Evolutionary conservation across 2,329 filamentous ascomycete species (phyloP), one percentile per base, ranked within the genome.

Genomic region (Alternaria ethzedia): DNA sequence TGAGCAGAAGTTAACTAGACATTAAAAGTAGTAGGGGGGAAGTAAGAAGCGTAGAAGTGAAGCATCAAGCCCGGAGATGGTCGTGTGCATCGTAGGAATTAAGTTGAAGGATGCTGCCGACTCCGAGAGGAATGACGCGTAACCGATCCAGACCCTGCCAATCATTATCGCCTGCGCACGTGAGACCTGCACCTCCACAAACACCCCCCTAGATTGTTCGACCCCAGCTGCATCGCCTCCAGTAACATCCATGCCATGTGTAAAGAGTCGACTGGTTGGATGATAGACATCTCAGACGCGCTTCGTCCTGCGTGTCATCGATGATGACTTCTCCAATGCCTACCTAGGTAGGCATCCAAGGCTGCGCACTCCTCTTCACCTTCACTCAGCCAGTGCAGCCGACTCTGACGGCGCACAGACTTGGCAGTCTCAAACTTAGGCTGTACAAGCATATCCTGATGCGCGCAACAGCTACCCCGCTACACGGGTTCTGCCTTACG

Each of bases 121-220:
- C 51, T 20, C 30, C 28, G 49, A 41, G 30, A 41, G 54, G 26
- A 57, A 55, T 66, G 64, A 69, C 66, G 68, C 68, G 68, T 70
- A 62, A 62, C 57, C 41, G 20, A 32, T 25, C 49, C 20, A 25
- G 49, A 60, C 57, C 57, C 51, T 56, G 65, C 43, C 50, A 63
- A 63, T 55, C 62, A 26, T 59, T 15, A 59, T 59, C 62, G 58
- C 64, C 36, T 58, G 54, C 36, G 58, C 64, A 66, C 61, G 64
- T 64, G 61, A 66, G 23, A 43, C 57, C 17, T 54, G 46, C 56
- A 52, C 15, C 51, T 15, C 59, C n/a, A 23, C 26, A 30, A 49
- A 21, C 55, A n/a, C 36, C 36, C 56, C 47, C 12, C 5, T 3
- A 36, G 20, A 57, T 43, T 32, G 25, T 49, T 26, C 25, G 23